A percentile compares a stretch with the other conserved stretches of the same genome.
phyloP scores from a whole-genome alignment of 2,329 filamentous ascomycete species.

The Venturia oleaginea region DNA sequence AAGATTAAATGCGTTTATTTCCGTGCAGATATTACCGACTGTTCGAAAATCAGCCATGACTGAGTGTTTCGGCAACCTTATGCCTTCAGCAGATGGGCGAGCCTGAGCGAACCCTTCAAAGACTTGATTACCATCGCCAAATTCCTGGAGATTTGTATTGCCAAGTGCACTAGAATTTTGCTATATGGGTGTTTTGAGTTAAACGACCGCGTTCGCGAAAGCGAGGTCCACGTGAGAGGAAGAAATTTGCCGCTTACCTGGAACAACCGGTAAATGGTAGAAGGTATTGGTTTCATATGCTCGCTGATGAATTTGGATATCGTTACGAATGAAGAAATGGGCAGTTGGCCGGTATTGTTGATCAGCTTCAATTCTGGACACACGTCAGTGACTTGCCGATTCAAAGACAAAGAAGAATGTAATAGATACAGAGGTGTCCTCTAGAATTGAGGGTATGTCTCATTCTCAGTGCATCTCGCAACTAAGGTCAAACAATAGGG shows the following conservation, averaged over 20 bases:
- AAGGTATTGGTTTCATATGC: constrained; percentile 26
- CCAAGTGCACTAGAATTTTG: too few species aligned
- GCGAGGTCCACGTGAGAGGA: too few species aligned
- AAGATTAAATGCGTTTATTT: constrained; percentile 24
- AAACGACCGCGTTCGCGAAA: too few species aligned
- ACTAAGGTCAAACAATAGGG: too few species aligned
- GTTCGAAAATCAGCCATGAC: neutral
- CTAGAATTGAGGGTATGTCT: too few species aligned
- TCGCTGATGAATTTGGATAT: constrained; percentile 34
- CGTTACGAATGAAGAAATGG: constrained; percentile 28
- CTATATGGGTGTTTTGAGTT: too few species aligned
- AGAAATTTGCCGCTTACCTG: neutral
- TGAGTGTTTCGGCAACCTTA: neutral
- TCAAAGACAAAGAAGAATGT: neutral
- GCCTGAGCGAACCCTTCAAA: too few species aligned
- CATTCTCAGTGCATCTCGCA: too few species aligned
- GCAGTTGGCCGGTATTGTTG: constrained; percentile 33
- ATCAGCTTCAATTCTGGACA: constrained; percentile 16
- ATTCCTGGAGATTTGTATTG: too few species aligned
- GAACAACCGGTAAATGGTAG: constrained; percentile 30
- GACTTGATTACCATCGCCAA: too few species aligned
- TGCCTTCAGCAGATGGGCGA: too few species aligned
- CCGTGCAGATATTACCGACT: constrained; percentile 28
- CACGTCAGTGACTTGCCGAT: neutral
- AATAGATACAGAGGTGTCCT: too few species aligned